Percentiles rank a stretch among this genome's conserved stretches.
These are phyloP conservation scores for Wickerhamiella allomyrinae DNA, from an alignment of 805 yeast genomes.

Conservation along the genomic window DNA sequence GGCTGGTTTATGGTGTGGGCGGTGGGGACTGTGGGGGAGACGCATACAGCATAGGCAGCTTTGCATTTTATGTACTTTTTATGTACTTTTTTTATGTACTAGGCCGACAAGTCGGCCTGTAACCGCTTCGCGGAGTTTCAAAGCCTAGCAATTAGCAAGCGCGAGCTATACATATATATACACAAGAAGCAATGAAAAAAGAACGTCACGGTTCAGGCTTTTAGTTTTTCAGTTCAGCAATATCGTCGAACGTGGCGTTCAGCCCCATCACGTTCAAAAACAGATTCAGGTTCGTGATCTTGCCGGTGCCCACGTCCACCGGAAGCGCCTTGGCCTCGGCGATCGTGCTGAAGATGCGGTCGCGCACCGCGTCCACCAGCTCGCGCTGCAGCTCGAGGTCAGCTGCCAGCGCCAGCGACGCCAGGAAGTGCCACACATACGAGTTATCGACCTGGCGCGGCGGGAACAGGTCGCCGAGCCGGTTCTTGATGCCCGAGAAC, in stretches of 20 bases:
- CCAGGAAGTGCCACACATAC: constrained; percentile 93
- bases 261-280: constrained; percentile 94
- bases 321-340: constrained; percentile 48
- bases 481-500: constrained; percentile 65
- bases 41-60: too few species aligned
- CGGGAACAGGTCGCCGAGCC: constrained; percentile 70
- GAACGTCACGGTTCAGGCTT: too few species aligned
- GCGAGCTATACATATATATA: too few species aligned
- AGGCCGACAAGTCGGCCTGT: too few species aligned
- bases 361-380: constrained; percentile 86
- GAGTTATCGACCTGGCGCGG: constrained; percentile 51
- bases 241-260: constrained; percentile 80
- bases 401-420: constrained; percentile 85
- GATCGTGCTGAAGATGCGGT: constrained; percentile 81
- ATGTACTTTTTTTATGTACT: too few species aligned
- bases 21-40: too few species aligned
- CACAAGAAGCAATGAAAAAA: too few species aligned
- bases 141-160: too few species aligned
- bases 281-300: constrained; percentile 70
- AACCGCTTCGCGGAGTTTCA: too few species aligned
- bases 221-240: constrained; percentile 46
- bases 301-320: constrained; percentile 39
- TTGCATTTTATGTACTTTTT: too few species aligned
- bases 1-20: background rate
- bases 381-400: constrained; percentile 76